Percentiles rank a stretch among this genome's conserved stretches.
These are phyloP conservation scores for Cladobotryum mycophilum DNA, from an alignment of 2,329 filamentous ascomycete species.

Conservation along the genomic window DNA sequence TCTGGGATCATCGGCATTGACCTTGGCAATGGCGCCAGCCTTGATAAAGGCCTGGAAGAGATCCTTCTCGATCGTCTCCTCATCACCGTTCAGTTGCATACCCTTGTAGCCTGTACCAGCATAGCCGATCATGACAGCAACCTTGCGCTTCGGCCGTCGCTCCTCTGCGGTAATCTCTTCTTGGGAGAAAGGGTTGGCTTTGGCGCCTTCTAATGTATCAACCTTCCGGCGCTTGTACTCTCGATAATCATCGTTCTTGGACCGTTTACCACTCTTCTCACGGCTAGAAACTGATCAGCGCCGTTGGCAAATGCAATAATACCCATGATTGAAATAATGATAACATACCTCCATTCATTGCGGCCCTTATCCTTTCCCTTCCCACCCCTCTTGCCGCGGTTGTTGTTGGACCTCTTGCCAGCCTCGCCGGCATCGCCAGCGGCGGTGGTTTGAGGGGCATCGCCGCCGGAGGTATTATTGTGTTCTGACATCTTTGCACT, in stretches of 20 bases:
- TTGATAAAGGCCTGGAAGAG: constrained; percentile 87
- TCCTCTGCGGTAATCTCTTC: constrained; percentile 86
- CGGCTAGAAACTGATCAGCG: constrained; percentile 32
- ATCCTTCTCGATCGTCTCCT: constrained; percentile 95
- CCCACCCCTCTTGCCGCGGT: constrained; percentile 17
- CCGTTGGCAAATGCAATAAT: constrained; percentile 20
- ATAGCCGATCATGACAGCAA: constrained; percentile 92
- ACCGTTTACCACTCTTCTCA: constrained; percentile 32
- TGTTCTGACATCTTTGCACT: constrained; percentile 14
- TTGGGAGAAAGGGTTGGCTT: constrained; percentile 49
- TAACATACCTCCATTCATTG: constrained; percentile 24
- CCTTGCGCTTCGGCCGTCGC: constrained; percentile 88
- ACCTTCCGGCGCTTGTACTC: constrained; percentile 38
- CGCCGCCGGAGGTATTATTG: constrained; percentile 12
- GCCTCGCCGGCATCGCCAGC: not conserved
- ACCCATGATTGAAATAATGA: not conserved
- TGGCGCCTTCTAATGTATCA: constrained; percentile 25
- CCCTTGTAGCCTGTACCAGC: constrained; percentile 95
- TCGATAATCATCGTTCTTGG: constrained; percentile 33
- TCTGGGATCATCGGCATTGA: constrained; percentile 92
- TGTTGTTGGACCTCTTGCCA: constrained; percentile 7
- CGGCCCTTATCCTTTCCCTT: constrained; percentile 19
- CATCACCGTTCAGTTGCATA: constrained; percentile 78
- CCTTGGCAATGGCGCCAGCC: constrained; percentile 90
- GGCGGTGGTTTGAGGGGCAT: constrained; percentile 2